Evolutionary conservation across 257 asterid species (phyloP).

Genomic region (Fraxinus americana): DNA sequence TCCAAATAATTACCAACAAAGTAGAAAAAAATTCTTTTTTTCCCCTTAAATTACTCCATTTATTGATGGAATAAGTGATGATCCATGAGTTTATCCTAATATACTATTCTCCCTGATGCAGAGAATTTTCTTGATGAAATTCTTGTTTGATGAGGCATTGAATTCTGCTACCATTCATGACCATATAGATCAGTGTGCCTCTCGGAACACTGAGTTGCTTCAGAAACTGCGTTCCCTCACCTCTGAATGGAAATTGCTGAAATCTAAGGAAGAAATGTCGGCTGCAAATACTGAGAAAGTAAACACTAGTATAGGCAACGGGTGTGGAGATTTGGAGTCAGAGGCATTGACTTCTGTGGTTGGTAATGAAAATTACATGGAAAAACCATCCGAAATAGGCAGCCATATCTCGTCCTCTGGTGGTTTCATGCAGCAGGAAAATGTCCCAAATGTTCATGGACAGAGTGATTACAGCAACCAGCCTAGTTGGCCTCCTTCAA

Average conservation of each 20-base stretch:
- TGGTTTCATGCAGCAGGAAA: slow-evolving; percentile 34
- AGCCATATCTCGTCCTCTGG: slow-evolving; percentile 35
- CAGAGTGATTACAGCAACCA: slow-evolving; percentile 31
- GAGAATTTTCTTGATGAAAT: slow-evolving; percentile 85
- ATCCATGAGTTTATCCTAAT: slow-evolving; percentile 11
- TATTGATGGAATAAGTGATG: slow-evolving; percentile 28
- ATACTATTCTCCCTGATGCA: slow-evolving; percentile 47
- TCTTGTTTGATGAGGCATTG: slow-evolving; percentile 81
- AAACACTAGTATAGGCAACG: slow-evolving; percentile 35
- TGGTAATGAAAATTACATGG: slow-evolving; percentile 27
- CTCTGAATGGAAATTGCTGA: slow-evolving; percentile 64
- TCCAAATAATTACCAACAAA: neutral
- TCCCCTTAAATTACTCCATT: neutral
- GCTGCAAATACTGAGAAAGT: slow-evolving; percentile 50
- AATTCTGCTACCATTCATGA: slow-evolving; percentile 71
- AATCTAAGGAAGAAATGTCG: slow-evolving; percentile 59
- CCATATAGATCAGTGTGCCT: slow-evolving; percentile 71
- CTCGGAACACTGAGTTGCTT: slow-evolving; percentile 68
- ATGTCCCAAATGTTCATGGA: slow-evolving; percentile 26
- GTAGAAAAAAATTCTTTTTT: neutral
- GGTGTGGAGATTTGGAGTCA: slow-evolving; percentile 33
- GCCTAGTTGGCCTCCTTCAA: slow-evolving; percentile 33
- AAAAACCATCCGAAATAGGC: slow-evolving; percentile 24
- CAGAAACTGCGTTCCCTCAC: slow-evolving; percentile 70
- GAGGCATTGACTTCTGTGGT: slow-evolving; percentile 26